phyloP scores from a whole-genome alignment of 768 basidiomycete species.

The Megacollybia marginata region DNA sequence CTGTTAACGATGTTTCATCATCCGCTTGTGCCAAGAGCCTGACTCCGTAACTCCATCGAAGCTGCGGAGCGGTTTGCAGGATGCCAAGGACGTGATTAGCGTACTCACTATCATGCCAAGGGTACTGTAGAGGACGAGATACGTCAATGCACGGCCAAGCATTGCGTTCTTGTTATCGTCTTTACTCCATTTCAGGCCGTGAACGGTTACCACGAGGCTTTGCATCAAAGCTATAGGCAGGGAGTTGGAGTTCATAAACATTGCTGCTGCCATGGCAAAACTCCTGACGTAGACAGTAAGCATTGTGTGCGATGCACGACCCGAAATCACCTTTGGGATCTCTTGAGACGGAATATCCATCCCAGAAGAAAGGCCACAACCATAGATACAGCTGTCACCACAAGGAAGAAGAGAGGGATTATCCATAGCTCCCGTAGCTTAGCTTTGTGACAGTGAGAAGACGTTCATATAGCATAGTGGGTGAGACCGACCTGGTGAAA shows the following conservation, averaged over 20 bases:
- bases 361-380: constrained; percentile 57
- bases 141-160: constrained; percentile 86
- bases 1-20: constrained; percentile 5
- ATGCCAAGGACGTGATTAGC: neutral
- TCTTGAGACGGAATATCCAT: constrained; percentile 55
- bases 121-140: constrained; percentile 88
- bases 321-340: constrained; percentile 63
- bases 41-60: constrained; percentile 95
- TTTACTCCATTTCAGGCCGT: constrained; percentile 70
- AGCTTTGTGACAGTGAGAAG: constrained; percentile 25
- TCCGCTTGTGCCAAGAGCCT: constrained; percentile 71
- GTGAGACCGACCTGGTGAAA: constrained; percentile 57
- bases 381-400: constrained; percentile 72
- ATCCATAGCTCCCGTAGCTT: constrained; percentile 81
- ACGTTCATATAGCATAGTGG: neutral
- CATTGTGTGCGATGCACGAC: neutral
- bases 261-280: constrained; percentile 74
- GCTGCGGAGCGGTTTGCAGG: constrained; percentile 28
- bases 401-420: constrained; percentile 76
- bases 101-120: constrained; percentile 86
- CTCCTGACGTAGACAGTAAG: constrained; percentile 33
- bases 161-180: constrained; percentile 83
- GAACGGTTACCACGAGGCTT: constrained; percentile 77
- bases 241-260: constrained; percentile 94
- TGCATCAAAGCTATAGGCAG: constrained; percentile 95